Conservation (phyloP, 352 stramenopile species). For the Hyaloperonospora arabidopsidis region DNA sequence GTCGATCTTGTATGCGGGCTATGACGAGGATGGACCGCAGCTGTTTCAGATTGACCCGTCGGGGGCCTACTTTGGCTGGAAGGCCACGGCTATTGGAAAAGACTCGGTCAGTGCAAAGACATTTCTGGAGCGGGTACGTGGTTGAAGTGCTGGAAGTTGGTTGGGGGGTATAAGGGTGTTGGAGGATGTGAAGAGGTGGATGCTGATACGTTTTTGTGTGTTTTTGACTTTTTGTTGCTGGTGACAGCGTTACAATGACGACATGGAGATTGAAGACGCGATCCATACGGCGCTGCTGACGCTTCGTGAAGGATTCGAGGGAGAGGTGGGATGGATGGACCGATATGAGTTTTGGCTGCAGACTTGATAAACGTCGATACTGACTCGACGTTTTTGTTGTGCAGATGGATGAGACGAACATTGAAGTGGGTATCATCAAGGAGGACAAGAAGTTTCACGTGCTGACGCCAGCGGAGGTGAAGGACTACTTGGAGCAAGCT, state of each 20-base stretch:
- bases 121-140: slow-evolving; percentile 96
- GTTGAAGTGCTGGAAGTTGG: background rate
- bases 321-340: slow-evolving; percentile 48
- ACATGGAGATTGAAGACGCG: slow-evolving; percentile 99
- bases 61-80: slow-evolving; percentile 98
- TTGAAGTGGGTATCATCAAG: slow-evolving; percentile 97
- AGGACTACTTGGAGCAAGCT: slow-evolving; percentile 99
- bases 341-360: background rate
- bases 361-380: background rate
- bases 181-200: background rate
- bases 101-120: slow-evolving; percentile 98
- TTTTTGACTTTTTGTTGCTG: slow-evolving; percentile 5
- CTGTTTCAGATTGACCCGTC: slow-evolving; percentile 98
- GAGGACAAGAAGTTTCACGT: slow-evolving; percentile 96
- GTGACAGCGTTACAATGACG: slow-evolving; percentile 85
- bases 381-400: slow-evolving; percentile 19
- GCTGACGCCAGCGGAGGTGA: slow-evolving; percentile 95
- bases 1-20: slow-evolving; percentile 96
- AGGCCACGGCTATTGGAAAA: slow-evolving; percentile 98
- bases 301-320: slow-evolving; percentile 98
- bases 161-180: background rate
- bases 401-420: slow-evolving; percentile 97
- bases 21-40: slow-evolving; percentile 95
- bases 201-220: slow-evolving; percentile 2
- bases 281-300: slow-evolving; percentile 98